These are phyloP conservation scores for Hypsizygus marmoreus DNA, from an alignment of 768 basidiomycete species.

Conservation along the genomic window DNA sequence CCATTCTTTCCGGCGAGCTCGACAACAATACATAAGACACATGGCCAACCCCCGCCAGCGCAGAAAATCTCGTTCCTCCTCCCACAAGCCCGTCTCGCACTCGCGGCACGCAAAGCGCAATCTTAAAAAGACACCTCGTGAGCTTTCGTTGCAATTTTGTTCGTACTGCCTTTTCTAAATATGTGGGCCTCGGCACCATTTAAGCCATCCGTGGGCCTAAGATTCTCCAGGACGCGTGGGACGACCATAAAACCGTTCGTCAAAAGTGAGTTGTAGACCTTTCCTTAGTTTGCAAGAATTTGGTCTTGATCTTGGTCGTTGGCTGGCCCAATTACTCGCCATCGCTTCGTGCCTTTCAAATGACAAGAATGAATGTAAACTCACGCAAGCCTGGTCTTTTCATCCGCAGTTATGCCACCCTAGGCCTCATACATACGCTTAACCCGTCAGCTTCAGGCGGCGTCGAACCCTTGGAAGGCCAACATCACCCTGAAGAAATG, in stretches of 20 bases:
- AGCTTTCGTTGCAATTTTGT: slow-evolving; percentile 21
- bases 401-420: slow-evolving; percentile 64
- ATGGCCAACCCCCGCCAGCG: slow-evolving; percentile 98
- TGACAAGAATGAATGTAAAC: too few species aligned
- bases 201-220: slow-evolving; percentile 81
- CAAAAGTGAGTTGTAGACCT: slow-evolving; percentile 72
- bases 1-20: slow-evolving; percentile 5
- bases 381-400: background rate
- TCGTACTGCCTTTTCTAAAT: too few species aligned
- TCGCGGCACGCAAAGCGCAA: slow-evolving; percentile 74
- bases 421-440: slow-evolving; percentile 72
- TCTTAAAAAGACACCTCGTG: slow-evolving; percentile 78
- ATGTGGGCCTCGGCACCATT: slow-evolving; percentile 3
- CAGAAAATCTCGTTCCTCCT: slow-evolving; percentile 77
- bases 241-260: slow-evolving; percentile 80
- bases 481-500: slow-evolving; percentile 9
- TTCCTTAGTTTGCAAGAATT: too few species aligned
- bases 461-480: slow-evolving; percentile 44
- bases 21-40: slow-evolving; percentile 5
- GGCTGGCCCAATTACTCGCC: too few species aligned
- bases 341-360: too few species aligned
- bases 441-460: slow-evolving; percentile 74
- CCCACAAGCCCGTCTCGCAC: slow-evolving; percentile 73
- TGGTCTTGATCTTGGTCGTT: too few species aligned
- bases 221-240: slow-evolving; percentile 83